Base-by-base conservation (phyloP, 768 basidiomycete genomes). In the Zangia roseola region DNA sequence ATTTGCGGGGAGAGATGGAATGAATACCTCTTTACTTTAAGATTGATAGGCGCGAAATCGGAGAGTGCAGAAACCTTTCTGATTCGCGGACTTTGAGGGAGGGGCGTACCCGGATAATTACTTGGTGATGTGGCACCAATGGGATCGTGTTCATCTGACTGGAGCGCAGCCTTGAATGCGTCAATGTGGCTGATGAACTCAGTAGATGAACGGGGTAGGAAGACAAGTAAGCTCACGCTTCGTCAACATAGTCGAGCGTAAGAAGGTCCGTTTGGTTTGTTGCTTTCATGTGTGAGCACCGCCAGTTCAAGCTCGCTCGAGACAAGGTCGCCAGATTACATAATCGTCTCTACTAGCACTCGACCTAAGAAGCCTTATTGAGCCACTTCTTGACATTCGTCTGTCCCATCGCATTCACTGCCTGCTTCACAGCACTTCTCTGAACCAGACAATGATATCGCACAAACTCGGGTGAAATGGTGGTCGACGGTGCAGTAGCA, bases 41-140 rank as follows among this genome's bases (percentile, higher is more conserved):
- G 69, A 63, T 97, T 91, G 21, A 97, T 82, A 0, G 95, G 97
- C 6, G 94, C 91, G 57, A 91, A 93, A 64, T 94, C 92, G 2
- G 84, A 88, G 42, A 91, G 70, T 1, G 91, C 90, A 43, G 88
- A 83, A 6, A 94, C 82, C 69, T 91, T 93, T 61, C 82, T 78
- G 20, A 91, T 78, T 16, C 88, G 83, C 6, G 69, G 69, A 31
- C 71, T 70, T 59, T 61, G 55, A 19, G 52, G 56, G 1, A 55
- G 33, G 36, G 55, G 61, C 20, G 62, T 57, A 5, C 62, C 60
- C 10, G 64, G 61, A 40, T 40, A 42, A 2, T 47, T 45, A 25
- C 35, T 47, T 2, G 65, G 63, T n/a, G 66, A 69, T 20, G 52
- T 43, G 2, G 52, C 19, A 8, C 53, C 60, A 37, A 52, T 26